Percentiles rank a stretch among this genome's conserved stretches.
Evolutionary conservation across 2,329 filamentous ascomycete genomes (phyloP).

Genomic region (Capronia coronata): DNA sequence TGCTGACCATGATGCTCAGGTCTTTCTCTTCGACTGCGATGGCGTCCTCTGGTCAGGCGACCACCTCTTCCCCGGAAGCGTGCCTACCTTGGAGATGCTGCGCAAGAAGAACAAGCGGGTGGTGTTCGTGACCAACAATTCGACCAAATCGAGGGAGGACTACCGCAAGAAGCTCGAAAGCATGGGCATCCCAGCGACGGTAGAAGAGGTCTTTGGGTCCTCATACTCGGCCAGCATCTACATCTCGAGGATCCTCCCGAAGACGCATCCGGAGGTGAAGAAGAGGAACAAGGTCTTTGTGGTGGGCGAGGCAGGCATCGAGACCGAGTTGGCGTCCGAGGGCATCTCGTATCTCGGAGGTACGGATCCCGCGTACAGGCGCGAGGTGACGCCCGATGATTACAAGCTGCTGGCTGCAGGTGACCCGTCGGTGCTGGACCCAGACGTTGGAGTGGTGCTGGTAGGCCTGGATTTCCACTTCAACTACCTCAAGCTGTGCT

Average conservation of each 20-base stretch:
- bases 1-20: conserved; percentile 44
- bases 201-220: conserved; percentile 92
- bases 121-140: conserved; percentile 98
- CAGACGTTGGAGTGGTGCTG: conserved; percentile 82
- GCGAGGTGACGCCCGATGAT: conserved; percentile 74
- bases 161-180: conserved; percentile 85
- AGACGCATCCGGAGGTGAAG: conserved; percentile 31
- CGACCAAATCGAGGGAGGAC: conserved; percentile 86
- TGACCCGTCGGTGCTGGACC: conserved; percentile 68
- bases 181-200: conserved; percentile 61
- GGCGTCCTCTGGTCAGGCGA: conserved; percentile 97
- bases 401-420: conserved; percentile 66
- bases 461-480: conserved; percentile 88
- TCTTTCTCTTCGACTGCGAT: conserved; percentile 95
- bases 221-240: conserved; percentile 94
- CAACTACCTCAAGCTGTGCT: conserved; percentile 86
- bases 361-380: conserved; percentile 69
- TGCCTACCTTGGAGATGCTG: conserved; percentile 77
- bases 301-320: conserved; percentile 83
- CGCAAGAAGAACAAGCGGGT: conserved; percentile 80
- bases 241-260: conserved; percentile 75
- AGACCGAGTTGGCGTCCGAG: conserved; percentile 77
- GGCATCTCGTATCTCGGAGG: conserved; percentile 75
- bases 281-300: conserved; percentile 91
- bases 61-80: conserved; percentile 74